Conservation (phyloP, 768 basidiomycete genomes). For the Amanita jacksonii region DNA sequence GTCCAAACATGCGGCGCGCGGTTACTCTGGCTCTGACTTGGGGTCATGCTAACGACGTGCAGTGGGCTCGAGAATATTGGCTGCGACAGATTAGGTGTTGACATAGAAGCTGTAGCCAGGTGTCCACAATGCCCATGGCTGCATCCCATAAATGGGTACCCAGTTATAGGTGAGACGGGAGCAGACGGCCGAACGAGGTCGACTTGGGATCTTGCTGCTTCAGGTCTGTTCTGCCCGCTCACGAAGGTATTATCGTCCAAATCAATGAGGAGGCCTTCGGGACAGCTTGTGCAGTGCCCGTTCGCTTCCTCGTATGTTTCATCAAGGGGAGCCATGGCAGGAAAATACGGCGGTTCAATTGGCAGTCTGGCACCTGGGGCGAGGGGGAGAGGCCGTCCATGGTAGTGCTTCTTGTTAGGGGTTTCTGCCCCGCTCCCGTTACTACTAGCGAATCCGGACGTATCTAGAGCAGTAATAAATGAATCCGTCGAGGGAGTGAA, state of each 20-base stretch:
- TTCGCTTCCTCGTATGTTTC: not conserved
- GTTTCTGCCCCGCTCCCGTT: not conserved
- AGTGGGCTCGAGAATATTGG: constrained; percentile 1
- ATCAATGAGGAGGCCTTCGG: constrained; percentile 7
- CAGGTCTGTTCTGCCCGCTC: not conserved
- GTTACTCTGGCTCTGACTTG: not conserved
- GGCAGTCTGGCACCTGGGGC: not conserved
- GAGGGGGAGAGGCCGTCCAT: constrained; percentile 2
- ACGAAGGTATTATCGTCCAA: constrained; percentile 7
- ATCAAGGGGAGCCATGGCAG: not conserved
- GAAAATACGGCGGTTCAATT: not conserved
- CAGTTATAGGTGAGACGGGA: not conserved
- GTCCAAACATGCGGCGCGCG: not conserved
- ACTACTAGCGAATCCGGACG: not conserved
- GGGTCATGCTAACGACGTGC: not conserved
- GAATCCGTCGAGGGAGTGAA: constrained; percentile 3
- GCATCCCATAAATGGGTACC: not conserved
- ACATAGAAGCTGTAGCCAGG: not conserved
- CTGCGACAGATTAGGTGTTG: constrained; percentile 2
- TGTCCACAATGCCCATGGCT: not conserved
- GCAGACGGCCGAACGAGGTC: constrained; percentile 1
- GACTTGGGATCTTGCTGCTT: not conserved
- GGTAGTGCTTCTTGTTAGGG: constrained; percentile 4
- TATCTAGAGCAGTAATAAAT: not conserved
- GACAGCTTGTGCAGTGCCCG: not conserved